phyloP scores from a whole-genome alignment of 345 rosid species.

The Arabidopsis arenosa region DNA sequence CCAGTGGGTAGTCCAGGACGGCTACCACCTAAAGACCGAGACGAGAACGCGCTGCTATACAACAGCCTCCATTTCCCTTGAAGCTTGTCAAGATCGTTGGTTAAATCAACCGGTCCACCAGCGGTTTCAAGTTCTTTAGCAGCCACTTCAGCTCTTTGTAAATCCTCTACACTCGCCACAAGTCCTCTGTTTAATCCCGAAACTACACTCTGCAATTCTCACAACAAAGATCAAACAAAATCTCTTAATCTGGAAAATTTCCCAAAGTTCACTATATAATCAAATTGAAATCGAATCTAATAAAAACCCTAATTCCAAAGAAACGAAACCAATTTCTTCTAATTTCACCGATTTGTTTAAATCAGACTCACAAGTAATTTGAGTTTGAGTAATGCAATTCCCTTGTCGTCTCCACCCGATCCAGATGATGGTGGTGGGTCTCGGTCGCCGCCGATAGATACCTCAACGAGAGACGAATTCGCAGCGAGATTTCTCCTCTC shows the following conservation, averaged over 20 bases:
- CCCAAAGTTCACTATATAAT: not conserved
- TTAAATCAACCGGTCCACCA: conserved; percentile 72
- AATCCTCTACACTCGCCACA: conserved; percentile 70
- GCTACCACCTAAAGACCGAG: conserved; percentile 86
- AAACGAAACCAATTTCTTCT: not conserved
- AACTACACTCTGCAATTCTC: conserved; percentile 64
- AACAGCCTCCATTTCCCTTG: conserved; percentile 93
- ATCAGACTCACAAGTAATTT: conserved; percentile 59
- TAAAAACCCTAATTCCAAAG: not conserved
- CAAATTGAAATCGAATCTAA: not conserved
- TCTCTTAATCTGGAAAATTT: not conserved
- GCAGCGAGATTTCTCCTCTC: conserved; percentile 39
- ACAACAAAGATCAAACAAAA: not conserved
- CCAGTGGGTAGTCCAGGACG: conserved; percentile 94
- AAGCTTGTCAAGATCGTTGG: conserved; percentile 58
- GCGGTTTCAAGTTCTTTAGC: conserved; percentile 78
- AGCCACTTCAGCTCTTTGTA: conserved; percentile 67
- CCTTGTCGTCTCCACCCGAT: conserved; percentile 15
- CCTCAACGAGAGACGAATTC: conserved; percentile 57
- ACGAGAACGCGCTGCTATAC: conserved; percentile 93
- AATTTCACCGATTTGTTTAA: not conserved
- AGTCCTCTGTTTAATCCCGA: conserved; percentile 93
- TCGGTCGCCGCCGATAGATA: conserved; percentile 43
- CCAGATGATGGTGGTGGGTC: conserved; percentile 46
- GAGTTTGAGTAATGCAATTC: conserved; percentile 55